phyloP scores from a whole-genome alignment of 73 alveolate species.

The Diophrys appendiculata region DNA sequence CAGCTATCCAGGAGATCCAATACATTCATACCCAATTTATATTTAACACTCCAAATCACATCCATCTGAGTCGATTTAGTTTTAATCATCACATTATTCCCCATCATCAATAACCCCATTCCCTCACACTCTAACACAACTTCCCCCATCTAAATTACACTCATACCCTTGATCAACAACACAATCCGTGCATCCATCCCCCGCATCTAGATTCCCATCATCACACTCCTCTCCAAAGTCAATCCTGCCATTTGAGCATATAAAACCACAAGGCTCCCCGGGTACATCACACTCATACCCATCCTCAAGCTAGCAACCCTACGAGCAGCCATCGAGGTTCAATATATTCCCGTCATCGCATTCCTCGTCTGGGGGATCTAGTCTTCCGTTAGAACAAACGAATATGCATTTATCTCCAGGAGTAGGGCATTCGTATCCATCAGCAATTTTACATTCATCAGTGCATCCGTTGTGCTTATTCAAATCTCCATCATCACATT shows the following conservation, averaged over 20 bases:
- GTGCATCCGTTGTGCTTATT: no score
- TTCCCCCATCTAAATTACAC: neutral
- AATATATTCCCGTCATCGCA: constrained; percentile 3
- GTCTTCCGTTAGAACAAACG: no score
- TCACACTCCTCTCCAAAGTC: constrained; percentile 3
- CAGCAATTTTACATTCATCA: no score
- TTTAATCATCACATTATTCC: constrained; percentile 4
- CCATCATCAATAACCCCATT: neutral
- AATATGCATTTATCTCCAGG: no score
- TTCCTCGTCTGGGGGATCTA: neutral
- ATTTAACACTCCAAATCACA: constrained; percentile 2
- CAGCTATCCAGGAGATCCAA: no score
- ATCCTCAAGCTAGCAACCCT: neutral
- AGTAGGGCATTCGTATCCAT: no score
- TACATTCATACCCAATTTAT: no score
- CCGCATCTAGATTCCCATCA: neutral
- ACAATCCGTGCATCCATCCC: constrained; percentile 12
- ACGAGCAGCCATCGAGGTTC: constrained; percentile 3
- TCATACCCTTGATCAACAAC: neutral
- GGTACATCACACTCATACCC: neutral
- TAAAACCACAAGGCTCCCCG: neutral
- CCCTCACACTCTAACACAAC: neutral
- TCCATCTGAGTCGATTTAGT: neutral
- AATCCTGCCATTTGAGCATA: constrained; percentile 1
- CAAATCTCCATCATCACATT: no score